Evolutionary conservation across 2,329 filamentous ascomycete species (phyloP), one percentile per base, ranked within the genome.

Genomic region (Pyrenophora tritici-repentis): DNA sequence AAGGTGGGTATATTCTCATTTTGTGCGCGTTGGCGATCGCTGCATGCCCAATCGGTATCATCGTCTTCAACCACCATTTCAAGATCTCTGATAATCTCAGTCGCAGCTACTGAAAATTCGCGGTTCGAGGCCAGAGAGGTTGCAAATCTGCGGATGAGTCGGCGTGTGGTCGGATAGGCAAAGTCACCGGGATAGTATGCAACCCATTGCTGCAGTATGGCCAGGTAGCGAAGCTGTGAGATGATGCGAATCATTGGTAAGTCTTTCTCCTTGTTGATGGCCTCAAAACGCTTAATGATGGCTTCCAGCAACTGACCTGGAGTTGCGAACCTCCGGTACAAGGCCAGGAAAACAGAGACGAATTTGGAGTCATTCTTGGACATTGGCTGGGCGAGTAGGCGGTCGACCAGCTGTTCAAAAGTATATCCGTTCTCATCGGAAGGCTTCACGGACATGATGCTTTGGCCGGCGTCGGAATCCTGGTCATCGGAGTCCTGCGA

Each of bases 281-380:
- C 80, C 59, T 96, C 88, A 53, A 96, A 85, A 33, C 89, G 86
- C 50, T 86, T 81, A 34, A 96, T 79, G 37, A 97, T 88, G 6
- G 90, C 86, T 34, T 86, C 83, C 44, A 97, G 85, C 4, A 99
- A 81, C 58, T 88, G 83, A 8, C 83, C 82, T 0, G 94, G 94
- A 2, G 92, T 85, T 3, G 91, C 89, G 70, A 99, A 97, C 72
- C 94, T 95, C 56, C 94, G 88, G 74, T 97, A 97, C 12, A 97
- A 79, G 58, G 93, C 96, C 24, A 97, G 80, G 66, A 97, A 97
- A 14, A 96, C 86, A 37, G 91, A 86, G 1, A 85, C 83, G 68
- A 97, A 99, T 72, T 96, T 96, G 50, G 84, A 82, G 68, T 97
- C 94, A n/a, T 87, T 83, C 67, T 90, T 91, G 22, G 90, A 91